A percentile compares a stretch with the other conserved stretches of the same genome.
These are phyloP conservation scores for Ceratobasidium sp. DNA, from an alignment of 1,284 basidiomycete genomes.

Conservation along the genomic window DNA sequence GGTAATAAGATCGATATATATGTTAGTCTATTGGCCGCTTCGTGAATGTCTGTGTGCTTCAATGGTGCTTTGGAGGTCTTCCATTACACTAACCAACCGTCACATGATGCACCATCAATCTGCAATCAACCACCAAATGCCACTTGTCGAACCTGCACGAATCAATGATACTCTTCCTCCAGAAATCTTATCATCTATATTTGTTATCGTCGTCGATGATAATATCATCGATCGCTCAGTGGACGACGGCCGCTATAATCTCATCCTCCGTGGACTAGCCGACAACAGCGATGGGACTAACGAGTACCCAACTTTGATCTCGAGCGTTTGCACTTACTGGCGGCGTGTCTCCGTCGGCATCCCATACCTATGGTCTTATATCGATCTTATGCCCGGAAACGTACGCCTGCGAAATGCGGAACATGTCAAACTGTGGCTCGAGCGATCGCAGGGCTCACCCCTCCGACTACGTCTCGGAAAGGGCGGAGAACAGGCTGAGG, in stretches of 20 bases:
- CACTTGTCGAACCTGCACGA: too few relatives aligned
- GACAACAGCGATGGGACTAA: neutral
- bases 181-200: conserved; percentile 3
- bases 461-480: neutral
- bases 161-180: neutral
- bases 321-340: neutral
- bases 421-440: neutral
- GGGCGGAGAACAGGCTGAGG: too few relatives aligned
- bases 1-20: too few relatives aligned
- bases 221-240: neutral
- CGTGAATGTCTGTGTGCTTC: too few relatives aligned
- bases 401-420: neutral
- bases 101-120: too few relatives aligned
- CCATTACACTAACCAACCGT: too few relatives aligned
- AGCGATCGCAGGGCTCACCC: neutral
- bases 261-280: too few relatives aligned
- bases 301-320: neutral
- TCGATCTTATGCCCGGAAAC: neutral
- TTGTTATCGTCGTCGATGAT: neutral
- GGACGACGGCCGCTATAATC: too few relatives aligned
- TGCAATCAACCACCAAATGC: too few relatives aligned
- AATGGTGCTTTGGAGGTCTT: too few relatives aligned
- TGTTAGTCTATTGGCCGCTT: too few relatives aligned
- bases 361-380: neutral
- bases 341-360: neutral